Evolutionary conservation across 2,329 filamentous ascomycete species (phyloP), one percentile per base, ranked within the genome.

Genomic region (Colletotrichum nymphaeae): DNA sequence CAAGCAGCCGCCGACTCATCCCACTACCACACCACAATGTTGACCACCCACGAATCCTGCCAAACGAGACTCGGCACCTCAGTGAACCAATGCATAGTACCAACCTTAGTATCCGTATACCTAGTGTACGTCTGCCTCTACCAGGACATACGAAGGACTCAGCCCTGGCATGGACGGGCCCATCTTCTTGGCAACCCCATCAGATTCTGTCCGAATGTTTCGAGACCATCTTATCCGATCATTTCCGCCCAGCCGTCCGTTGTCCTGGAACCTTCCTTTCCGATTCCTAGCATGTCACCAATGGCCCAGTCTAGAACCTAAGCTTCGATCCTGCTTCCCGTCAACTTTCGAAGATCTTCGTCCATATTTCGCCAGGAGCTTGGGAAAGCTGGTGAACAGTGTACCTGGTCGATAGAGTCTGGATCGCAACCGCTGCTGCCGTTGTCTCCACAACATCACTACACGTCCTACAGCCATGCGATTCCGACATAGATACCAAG

Each of bases 371-470:
- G 49, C 55, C 49, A 52, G 32, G 55, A 70, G 60, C 55, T 70
- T 70, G 32, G 26, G 22, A 56, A 62, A 49, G 28, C 46, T 64
- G 62, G 56, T 52, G 35, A 62, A 62, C 35, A 32, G 56, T 52
- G 62, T 71, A 60, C 56, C 67, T 73, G 46, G 62, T 37, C 56
- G 71, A 66, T 70, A 22, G 28, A 55, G 67, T 73, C 70, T 65
- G 22, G 67, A 62, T 70, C 67, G 60, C 70, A 52, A 62, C 46
- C 32, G 59, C 28, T 37, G 46, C 53, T 53, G 16, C 52, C 32
- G 7, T n/a, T 32, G 49, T 64, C 30, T 55, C 67, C 70, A 65
- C 46, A n/a, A 42, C 60, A 62, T 55, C 55, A 49, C 26, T 37
- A 56, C 59, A 28, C 26, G 19, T 46, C 12, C 60, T 46, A 32